These are phyloP conservation scores for Chlorella sp. DNA, from an alignment of 139 green algal species.

Conservation along the genomic window DNA sequence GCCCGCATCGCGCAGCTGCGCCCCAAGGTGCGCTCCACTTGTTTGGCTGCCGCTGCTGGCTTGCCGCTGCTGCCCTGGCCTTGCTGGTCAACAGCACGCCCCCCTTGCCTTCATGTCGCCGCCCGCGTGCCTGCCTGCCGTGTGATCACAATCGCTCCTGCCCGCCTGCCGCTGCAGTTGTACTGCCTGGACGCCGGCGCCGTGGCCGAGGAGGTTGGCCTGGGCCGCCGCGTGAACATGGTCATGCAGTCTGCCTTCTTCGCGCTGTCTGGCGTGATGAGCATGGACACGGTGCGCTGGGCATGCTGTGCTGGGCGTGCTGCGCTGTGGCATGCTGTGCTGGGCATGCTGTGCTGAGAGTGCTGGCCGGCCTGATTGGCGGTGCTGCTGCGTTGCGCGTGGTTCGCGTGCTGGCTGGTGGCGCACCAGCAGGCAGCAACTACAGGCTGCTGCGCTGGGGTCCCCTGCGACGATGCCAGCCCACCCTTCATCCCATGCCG, in stretches of 20 bases:
- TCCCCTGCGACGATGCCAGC: no score
- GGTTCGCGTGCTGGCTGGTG: no score
- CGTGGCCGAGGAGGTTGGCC: conserved; percentile 46
- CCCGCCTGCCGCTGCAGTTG: background rate
- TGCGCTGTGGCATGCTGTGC: background rate
- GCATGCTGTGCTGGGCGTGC: background rate
- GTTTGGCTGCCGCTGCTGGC: no score
- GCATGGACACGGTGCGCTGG: conserved; percentile 42
- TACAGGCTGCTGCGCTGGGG: background rate
- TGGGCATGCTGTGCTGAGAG: no score
- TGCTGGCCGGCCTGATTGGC: no score
- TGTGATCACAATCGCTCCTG: no score
- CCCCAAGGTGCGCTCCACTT: background rate
- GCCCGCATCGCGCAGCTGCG: conserved; percentile 10
- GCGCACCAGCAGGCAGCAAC: no score
- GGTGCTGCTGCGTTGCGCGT: no score
- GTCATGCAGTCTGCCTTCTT: conserved; percentile 76
- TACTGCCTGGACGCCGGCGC: conserved; percentile 53
- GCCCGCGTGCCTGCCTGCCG: background rate
- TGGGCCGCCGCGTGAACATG: conserved; percentile 71
- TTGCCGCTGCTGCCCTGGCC: no score
- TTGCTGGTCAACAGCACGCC: no score
- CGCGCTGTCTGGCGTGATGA: conserved; percentile 55
- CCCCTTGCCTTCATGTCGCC: no score
- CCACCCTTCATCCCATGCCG: background rate